These are phyloP conservation scores for Cucurbita maxima DNA, from an alignment of 306 rosid species.

Conservation along the genomic window DNA sequence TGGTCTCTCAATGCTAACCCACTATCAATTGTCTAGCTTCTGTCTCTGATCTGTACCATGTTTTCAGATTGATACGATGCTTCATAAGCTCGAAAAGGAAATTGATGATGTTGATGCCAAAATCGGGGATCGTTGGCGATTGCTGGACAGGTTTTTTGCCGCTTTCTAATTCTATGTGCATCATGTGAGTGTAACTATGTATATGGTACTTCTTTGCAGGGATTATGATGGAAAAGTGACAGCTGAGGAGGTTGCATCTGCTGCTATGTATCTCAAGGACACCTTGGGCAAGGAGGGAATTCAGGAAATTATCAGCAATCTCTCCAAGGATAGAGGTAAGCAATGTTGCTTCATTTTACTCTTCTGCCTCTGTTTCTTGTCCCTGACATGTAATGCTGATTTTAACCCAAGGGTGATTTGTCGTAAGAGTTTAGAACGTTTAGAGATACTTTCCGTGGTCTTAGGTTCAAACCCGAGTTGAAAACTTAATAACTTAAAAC, in stretches of 20 bases:
- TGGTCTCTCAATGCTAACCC: background rate
- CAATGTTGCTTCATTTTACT: background rate
- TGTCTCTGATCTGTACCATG: background rate
- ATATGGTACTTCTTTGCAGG: constrained; percentile 20
- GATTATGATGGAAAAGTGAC: constrained; percentile 96
- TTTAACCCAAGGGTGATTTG: background rate
- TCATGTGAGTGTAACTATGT: background rate
- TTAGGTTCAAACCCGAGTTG: background rate
- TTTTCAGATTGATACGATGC: constrained; percentile 80
- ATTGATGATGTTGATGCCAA: constrained; percentile 91
- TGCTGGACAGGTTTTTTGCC: constrained; percentile 62
- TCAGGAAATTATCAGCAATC: constrained; percentile 79
- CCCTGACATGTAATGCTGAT: background rate
- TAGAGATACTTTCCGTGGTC: background rate
- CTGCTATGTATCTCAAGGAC: constrained; percentile 78
- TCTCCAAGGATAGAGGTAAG: constrained; percentile 77
- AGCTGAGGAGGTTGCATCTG: constrained; percentile 90
- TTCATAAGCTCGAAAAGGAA: constrained; percentile 93
- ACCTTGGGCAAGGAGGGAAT: constrained; percentile 88
- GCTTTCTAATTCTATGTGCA: background rate
- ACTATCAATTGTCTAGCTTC: background rate
- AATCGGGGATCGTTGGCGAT: constrained; percentile 77
- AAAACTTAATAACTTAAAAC: background rate
- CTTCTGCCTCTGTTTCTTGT: background rate
- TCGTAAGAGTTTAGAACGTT: background rate